Percentiles rank a stretch among this genome's conserved stretches.
Evolutionary conservation across 2,329 filamentous ascomycete genomes (phyloP).

Genomic region (Paraphaeosphaeria sporulosa): DNA sequence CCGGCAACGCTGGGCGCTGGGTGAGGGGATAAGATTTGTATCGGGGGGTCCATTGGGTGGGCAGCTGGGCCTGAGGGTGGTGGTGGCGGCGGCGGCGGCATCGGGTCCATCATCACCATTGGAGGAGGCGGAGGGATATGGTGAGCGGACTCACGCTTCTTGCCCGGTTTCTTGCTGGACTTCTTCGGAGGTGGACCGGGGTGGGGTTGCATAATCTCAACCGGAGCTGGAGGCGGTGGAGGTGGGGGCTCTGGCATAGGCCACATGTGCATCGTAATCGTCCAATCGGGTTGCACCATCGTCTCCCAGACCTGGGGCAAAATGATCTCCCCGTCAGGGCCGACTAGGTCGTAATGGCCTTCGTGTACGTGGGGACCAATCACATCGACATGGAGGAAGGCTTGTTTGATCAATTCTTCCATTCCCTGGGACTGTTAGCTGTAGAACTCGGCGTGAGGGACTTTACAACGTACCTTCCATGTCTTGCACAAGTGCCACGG

Average conservation of each 20-base stretch:
- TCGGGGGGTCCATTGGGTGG: background rate
- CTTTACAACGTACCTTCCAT: conserved; percentile 75
- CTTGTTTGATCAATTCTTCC: conserved; percentile 56
- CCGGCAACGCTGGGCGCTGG: conserved; percentile 4
- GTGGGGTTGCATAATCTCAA: conserved; percentile 6
- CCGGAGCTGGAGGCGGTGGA: conserved; percentile 20
- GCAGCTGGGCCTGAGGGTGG: conserved; percentile 3
- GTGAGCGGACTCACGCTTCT: conserved; percentile 21
- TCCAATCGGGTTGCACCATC: conserved; percentile 54
- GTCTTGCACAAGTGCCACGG: conserved; percentile 26
- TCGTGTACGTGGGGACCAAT: conserved; percentile 54
- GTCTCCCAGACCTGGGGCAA: conserved; percentile 56
- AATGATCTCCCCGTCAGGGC: conserved; percentile 56
- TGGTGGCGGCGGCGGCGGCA: conserved; percentile 21
- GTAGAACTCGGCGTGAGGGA: conserved; percentile 51
- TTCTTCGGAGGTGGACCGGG: conserved; percentile 2
- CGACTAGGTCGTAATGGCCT: conserved; percentile 56
- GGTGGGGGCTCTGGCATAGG: conserved; percentile 47
- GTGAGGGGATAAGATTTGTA: conserved; percentile 5
- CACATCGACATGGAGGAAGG: conserved; percentile 54
- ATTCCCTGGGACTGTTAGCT: conserved; percentile 63
- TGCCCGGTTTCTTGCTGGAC: conserved; percentile 11
- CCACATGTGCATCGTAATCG: conserved; percentile 57
- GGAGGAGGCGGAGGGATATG: conserved; percentile 16
- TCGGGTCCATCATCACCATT: conserved; percentile 9